phyloP scores from a whole-genome alignment of 371 early-diverging fungal species.

The Smittium culicis region DNA sequence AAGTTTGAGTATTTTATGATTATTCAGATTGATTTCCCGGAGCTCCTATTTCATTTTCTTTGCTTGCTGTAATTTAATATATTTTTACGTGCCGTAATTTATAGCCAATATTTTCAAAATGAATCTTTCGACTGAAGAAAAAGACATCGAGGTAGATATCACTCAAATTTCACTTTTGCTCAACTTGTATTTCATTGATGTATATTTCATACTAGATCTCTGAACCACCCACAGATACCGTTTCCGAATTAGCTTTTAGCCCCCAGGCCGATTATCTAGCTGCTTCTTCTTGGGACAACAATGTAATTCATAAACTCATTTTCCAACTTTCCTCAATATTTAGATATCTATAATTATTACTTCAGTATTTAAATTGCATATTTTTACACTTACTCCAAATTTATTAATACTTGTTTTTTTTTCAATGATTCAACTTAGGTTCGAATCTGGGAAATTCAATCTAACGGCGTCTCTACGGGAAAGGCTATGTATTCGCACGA shows the following conservation, averaged over 20 bases:
- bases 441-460: conserved; percentile 74
- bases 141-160: not conserved
- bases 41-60: too few species aligned
- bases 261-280: conserved; percentile 70
- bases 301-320: too few species aligned
- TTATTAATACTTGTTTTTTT: not conserved
- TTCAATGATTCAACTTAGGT: conserved; percentile 39
- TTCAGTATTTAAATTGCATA: too few species aligned
- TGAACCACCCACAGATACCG: conserved; percentile 64
- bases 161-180: not conserved
- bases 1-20: too few species aligned
- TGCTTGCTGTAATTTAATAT: too few species aligned
- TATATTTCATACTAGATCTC: conserved; percentile 37
- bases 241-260: conserved; percentile 64
- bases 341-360: too few species aligned
- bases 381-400: too few species aligned
- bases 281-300: conserved; percentile 85
- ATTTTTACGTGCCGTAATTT: too few species aligned
- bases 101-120: too few species aligned
- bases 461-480: conserved; percentile 52
- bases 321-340: too few species aligned
- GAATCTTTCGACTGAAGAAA: not conserved
- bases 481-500: conserved; percentile 70
- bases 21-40: too few species aligned
- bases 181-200: not conserved